phyloP scores from a whole-genome alignment of 2,329 filamentous ascomycete genomes.

The Trichothecium roseum region DNA sequence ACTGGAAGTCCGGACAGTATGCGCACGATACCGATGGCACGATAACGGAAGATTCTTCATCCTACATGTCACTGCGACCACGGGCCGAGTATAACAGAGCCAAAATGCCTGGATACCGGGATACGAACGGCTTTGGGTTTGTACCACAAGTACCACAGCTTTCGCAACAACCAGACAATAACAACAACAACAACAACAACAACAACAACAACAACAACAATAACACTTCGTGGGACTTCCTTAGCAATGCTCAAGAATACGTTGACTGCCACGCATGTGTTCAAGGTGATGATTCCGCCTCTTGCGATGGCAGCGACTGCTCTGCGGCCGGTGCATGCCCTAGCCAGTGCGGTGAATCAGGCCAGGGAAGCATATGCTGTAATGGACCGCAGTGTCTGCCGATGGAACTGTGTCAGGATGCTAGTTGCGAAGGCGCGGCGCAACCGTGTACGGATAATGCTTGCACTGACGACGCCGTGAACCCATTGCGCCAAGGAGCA shows the following conservation, averaged over 20 bases:
- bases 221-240: no score
- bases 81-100: no score
- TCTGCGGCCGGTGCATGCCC: constrained; percentile 10
- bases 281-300: constrained; percentile 16
- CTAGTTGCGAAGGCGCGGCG: constrained; percentile 24
- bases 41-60: no score
- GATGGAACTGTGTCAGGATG: constrained; percentile 27
- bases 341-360: constrained; percentile 22
- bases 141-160: no score
- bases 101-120: no score
- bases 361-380: constrained; percentile 20
- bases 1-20: no score
- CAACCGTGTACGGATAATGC: constrained; percentile 23
- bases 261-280: constrained; percentile 3
- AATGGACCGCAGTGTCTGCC: constrained; percentile 22
- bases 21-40: no score
- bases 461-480: constrained; percentile 17
- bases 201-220: no score
- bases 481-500: constrained; percentile 10
- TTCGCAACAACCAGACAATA: no score
- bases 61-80: no score
- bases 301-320: constrained; percentile 17
- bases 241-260: neutral
- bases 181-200: no score
- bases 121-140: no score